phyloP scores from a whole-genome alignment of 805 yeast species.

The Brettanomyces sp. region DNA sequence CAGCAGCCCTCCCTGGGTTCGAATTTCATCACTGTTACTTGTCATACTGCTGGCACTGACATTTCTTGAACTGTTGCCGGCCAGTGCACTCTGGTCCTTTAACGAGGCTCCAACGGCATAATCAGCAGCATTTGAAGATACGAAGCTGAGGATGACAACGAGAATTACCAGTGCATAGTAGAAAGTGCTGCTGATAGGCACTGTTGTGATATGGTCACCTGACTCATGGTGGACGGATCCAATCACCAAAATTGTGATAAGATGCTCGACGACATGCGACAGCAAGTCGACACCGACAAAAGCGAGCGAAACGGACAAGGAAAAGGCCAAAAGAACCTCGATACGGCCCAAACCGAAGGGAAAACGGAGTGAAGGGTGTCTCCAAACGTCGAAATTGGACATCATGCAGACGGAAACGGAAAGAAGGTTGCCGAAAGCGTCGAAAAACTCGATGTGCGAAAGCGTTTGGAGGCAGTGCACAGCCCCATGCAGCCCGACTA shows the following conservation, averaged over 20 bases:
- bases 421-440: slow-evolving; percentile 66
- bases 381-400: slow-evolving; percentile 93
- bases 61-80: neutral
- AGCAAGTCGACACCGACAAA: slow-evolving; percentile 87
- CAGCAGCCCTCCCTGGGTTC: no score
- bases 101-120: neutral
- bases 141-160: slow-evolving; percentile 22
- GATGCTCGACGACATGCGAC: slow-evolving; percentile 80
- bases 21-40: no score
- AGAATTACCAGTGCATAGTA: slow-evolving; percentile 23
- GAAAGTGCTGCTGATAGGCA: neutral
- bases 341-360: slow-evolving; percentile 94
- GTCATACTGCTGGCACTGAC: neutral
- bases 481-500: slow-evolving; percentile 47
- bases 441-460: slow-evolving; percentile 83
- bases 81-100: neutral
- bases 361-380: slow-evolving; percentile 63
- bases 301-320: slow-evolving; percentile 70
- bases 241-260: slow-evolving; percentile 36
- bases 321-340: slow-evolving; percentile 83
- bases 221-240: slow-evolving; percentile 11
- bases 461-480: slow-evolving; percentile 61
- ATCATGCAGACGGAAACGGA: slow-evolving; percentile 67
- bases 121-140: slow-evolving; percentile 19
- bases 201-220: neutral